Evolutionary conservation across 2,329 filamentous ascomycete genomes (phyloP), one percentile per base, ranked within the genome.

Genomic region (Exserohilum rostratum): DNA sequence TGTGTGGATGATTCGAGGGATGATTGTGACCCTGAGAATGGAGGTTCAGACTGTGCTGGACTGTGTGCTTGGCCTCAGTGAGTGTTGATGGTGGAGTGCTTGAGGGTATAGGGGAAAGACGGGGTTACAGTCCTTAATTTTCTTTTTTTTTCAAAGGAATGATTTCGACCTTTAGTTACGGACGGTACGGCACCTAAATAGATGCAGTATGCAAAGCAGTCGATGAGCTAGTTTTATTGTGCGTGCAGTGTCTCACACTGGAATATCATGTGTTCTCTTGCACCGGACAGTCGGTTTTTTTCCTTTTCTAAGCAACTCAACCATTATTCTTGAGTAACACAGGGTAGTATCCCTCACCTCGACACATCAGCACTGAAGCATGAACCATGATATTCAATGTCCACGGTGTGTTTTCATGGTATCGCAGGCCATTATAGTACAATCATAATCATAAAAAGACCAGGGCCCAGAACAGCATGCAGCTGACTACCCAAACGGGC

Each of bases 1-100:
- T 81, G 79, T 52, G 61, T 76, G 30, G 78, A 81, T 66, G 75
- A 80, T 57, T 76, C 77, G 5, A 61, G 71, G 10, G 79, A 81
- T 58, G 66, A 71, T 11, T 81, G 79, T 55, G 72, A 77, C 61
- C 70, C 73, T 1, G 17, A 57, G 20, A 64, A 68, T 1, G 77
- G 78, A 0, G 77, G 77, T 0, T 68, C 70, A 2, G 78, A 81
- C 58, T 81, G 79, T 54, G 71, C 66, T 4, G 78, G 79, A 0
- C 59, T 80, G 29, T 81, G 79, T 59, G 60, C 74, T 15, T 73
- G 59, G 62, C 62, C 61, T 12, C 50, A 55, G 22, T 47, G n/a
- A 45, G 22, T 25, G 22, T 25, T 25, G 22, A 25, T 25, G 22
- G 22, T 7, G 22, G 22, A 5, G 7, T 25, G 22, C 7, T 25